These are phyloP conservation scores for Neocucurbitaria cava DNA, from an alignment of 2,329 filamentous ascomycete species.

Conservation along the genomic window DNA sequence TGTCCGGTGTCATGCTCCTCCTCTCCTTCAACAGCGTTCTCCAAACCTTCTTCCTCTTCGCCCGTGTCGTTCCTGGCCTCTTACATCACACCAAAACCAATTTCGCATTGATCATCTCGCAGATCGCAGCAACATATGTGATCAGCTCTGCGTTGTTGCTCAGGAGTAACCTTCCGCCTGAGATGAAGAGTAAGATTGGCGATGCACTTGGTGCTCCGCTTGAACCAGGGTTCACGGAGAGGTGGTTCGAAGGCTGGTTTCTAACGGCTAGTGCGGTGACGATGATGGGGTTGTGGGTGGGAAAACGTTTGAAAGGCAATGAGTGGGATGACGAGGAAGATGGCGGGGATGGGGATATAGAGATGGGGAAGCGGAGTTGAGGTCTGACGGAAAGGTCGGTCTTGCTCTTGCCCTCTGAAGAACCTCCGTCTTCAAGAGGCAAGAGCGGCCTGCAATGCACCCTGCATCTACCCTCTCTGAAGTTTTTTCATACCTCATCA, in stretches of 20 bases:
- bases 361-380: constrained; percentile 74
- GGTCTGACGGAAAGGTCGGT: no score
- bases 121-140: constrained; percentile 84
- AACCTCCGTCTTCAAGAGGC: no score
- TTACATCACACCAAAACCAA: constrained; percentile 78
- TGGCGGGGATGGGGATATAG: constrained; percentile 61
- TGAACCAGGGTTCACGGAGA: constrained; percentile 74
- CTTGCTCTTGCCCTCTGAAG: no score
- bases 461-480: no score
- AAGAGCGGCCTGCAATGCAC: no score
- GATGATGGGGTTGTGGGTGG: constrained; percentile 74
- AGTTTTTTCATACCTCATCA: no score
- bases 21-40: constrained; percentile 81
- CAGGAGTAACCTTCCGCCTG: constrained; percentile 76
- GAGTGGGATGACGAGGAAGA: constrained; percentile 50
- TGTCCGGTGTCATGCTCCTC: constrained; percentile 82
- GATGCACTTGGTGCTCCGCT: constrained; percentile 80
- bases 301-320: constrained; percentile 63
- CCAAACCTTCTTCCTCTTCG: constrained; percentile 85
- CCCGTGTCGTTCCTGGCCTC: constrained; percentile 75
- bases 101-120: constrained; percentile 78
- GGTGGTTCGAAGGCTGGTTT: constrained; percentile 91
- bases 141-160: constrained; percentile 80
- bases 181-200: constrained; percentile 78
- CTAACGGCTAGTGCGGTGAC: constrained; percentile 71